Evolutionary conservation across 441 rosid genomes (phyloP).

Genomic region (Eruca vesicaria): DNA sequence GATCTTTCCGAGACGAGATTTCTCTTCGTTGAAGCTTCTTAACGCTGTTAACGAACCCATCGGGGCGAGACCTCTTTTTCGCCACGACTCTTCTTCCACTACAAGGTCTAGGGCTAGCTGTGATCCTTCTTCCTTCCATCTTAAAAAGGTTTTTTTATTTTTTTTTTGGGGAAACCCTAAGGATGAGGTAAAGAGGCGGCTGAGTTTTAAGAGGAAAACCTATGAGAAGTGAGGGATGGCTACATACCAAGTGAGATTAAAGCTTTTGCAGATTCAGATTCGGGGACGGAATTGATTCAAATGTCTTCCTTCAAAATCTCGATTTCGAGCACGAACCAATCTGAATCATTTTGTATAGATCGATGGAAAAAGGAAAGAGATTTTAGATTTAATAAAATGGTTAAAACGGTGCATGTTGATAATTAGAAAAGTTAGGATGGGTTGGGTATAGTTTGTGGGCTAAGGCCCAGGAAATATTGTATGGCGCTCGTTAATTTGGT

Average conservation of each 20-base stretch:
- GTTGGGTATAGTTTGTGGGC: background rate
- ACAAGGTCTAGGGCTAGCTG: slow-evolving; percentile 63
- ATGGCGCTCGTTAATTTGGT: background rate
- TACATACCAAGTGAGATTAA: slow-evolving; percentile 10
- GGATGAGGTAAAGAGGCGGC: slow-evolving; percentile 11
- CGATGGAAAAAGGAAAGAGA: background rate
- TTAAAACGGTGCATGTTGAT: background rate
- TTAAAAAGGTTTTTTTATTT: background rate
- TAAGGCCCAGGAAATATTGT: background rate
- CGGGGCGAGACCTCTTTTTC: slow-evolving; percentile 46
- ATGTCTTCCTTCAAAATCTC: background rate
- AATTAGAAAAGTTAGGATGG: background rate
- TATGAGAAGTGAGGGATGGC: slow-evolving; percentile 28
- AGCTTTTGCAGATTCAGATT: background rate
- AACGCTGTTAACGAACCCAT: slow-evolving; percentile 64
- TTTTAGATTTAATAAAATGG: background rate
- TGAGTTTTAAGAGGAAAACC: background rate
- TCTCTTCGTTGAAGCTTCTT: slow-evolving; percentile 72
- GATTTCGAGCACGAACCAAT: background rate
- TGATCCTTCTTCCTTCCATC: slow-evolving; percentile 51
- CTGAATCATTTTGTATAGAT: background rate
- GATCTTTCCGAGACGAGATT: slow-evolving; percentile 57
- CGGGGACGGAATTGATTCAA: background rate
- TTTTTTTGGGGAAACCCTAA: slow-evolving; percentile 17
- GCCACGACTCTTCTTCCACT: slow-evolving; percentile 57